Evolutionary conservation across 176 grass and related monocot species (phyloP).

Genomic region (Dendrocalamus sinicus): DNA sequence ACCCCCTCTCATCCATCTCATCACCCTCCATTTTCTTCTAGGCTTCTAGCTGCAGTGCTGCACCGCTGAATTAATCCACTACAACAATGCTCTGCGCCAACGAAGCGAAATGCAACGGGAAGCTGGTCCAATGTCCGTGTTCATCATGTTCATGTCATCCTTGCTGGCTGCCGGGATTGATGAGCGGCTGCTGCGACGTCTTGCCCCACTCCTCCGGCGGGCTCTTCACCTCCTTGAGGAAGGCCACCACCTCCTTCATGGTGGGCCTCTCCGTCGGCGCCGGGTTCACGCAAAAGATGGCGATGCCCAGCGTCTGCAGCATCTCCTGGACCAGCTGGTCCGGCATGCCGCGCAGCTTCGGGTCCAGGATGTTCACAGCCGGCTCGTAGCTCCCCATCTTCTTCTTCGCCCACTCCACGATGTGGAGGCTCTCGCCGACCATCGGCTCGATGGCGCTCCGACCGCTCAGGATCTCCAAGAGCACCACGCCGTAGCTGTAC

Average conservation of each 20-base stretch:
- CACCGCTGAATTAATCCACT: slow-evolving; percentile 9
- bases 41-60: no score
- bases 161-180: slow-evolving; percentile 64
- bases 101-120: not conserved
- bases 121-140: not conserved
- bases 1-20: not conserved
- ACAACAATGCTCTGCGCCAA: slow-evolving; percentile 5
- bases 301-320: slow-evolving; percentile 89
- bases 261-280: slow-evolving; percentile 75
- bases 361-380: slow-evolving; percentile 69
- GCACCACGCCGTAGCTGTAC: slow-evolving; percentile 94
- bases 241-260: slow-evolving; percentile 96
- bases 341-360: slow-evolving; percentile 74
- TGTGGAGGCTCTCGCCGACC: slow-evolving; percentile 72
- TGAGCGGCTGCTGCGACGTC: slow-evolving; percentile 84
- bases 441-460: slow-evolving; percentile 69
- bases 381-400: slow-evolving; percentile 97
- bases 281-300: slow-evolving; percentile 89
- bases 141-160: slow-evolving; percentile 20
- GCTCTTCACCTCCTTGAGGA: slow-evolving; percentile 97
- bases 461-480: slow-evolving; percentile 85
- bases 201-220: slow-evolving; percentile 91
- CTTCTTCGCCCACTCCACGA: slow-evolving; percentile 95
- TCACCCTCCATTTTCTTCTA: not conserved
- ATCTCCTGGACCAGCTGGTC: slow-evolving; percentile 94